Percentiles rank a stretch among this genome's conserved stretches.
phyloP scores from a whole-genome alignment of 108 stramenopile genomes.

The Schizochytrium sp. region DNA sequence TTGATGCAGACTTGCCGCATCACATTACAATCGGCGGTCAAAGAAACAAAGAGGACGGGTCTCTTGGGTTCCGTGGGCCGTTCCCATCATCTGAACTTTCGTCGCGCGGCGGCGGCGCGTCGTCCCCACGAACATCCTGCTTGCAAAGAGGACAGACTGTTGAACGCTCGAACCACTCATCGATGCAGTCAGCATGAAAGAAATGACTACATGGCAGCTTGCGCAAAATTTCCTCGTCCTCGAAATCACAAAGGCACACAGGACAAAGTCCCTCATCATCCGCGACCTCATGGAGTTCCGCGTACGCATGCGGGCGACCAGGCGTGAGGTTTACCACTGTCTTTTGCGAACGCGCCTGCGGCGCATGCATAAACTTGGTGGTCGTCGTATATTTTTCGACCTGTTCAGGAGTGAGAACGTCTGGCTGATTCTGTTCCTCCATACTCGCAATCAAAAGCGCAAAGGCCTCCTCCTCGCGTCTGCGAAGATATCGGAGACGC shows the following conservation, averaged over 20 bases:
- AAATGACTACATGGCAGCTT: conserved; percentile 3
- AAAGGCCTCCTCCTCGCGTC: too few relatives aligned
- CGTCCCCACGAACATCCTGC: not conserved
- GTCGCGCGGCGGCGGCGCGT: not conserved
- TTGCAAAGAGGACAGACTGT: not conserved
- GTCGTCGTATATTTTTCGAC: not conserved
- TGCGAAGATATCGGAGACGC: not conserved
- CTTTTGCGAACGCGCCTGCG: not conserved
- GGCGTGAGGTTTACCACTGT: not conserved
- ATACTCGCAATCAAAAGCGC: too few relatives aligned
- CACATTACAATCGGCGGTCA: too few relatives aligned
- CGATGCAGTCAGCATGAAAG: conserved; percentile 16
- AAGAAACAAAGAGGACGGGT: too few relatives aligned
- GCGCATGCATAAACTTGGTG: not conserved
- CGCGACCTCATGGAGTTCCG: not conserved
- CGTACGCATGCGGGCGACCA: not conserved
- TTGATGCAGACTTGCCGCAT: too few relatives aligned
- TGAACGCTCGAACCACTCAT: conserved; percentile 17
- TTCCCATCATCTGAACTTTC: too few relatives aligned
- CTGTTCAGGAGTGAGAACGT: not conserved
- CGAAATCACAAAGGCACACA: conserved; percentile 21
- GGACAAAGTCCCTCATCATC: not conserved
- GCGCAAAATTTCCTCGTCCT: not conserved
- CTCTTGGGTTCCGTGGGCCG: not conserved
- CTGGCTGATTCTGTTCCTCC: not conserved